These are phyloP conservation scores for Epichloe gansuensis DNA, from an alignment of 2,329 filamentous ascomycete species.

Conservation along the genomic window DNA sequence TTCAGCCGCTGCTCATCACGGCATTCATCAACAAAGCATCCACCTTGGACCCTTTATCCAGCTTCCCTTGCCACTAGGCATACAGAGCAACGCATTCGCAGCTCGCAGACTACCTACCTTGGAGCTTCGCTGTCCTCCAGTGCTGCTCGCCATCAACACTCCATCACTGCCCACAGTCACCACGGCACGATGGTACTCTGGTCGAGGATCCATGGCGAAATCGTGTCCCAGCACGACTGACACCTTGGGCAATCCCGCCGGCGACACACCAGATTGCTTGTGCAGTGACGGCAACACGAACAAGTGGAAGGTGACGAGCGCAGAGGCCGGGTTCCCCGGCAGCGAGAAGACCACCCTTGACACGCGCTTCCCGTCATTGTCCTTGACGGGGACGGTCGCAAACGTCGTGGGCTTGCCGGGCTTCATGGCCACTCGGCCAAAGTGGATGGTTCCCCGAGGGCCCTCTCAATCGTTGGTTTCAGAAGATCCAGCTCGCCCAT, in stretches of 20 bases:
- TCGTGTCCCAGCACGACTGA: constrained; percentile 61
- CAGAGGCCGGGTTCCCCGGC: constrained; percentile 87
- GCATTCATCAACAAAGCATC: constrained; percentile 69
- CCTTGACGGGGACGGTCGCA: constrained; percentile 65
- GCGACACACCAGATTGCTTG: constrained; percentile 56
- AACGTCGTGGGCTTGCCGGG: constrained; percentile 97
- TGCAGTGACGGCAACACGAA: constrained; percentile 86
- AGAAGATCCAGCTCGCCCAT: constrained; percentile 97
- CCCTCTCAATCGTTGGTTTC: constrained; percentile 88
- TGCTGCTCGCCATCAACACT: constrained; percentile 61
- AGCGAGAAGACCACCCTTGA: constrained; percentile 74
- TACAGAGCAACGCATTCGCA: constrained; percentile 74
- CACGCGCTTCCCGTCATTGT: constrained; percentile 43
- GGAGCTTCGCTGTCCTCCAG: constrained; percentile 81
- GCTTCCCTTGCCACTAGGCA: constrained; percentile 54
- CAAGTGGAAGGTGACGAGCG: constrained; percentile 84
- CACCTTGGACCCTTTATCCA: constrained; percentile 57
- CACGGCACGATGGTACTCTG: constrained; percentile 83
- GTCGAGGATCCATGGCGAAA: constrained; percentile 62
- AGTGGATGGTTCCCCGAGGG: constrained; percentile 84
- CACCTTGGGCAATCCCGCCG: constrained; percentile 58
- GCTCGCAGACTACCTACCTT: constrained; percentile 78
- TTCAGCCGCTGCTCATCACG: constrained; percentile 16
- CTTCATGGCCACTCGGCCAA: constrained; percentile 94
- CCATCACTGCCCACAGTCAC: constrained; percentile 58